Base-by-base conservation (phyloP, 345 rosid species). In the Moringa oleifera region DNA sequence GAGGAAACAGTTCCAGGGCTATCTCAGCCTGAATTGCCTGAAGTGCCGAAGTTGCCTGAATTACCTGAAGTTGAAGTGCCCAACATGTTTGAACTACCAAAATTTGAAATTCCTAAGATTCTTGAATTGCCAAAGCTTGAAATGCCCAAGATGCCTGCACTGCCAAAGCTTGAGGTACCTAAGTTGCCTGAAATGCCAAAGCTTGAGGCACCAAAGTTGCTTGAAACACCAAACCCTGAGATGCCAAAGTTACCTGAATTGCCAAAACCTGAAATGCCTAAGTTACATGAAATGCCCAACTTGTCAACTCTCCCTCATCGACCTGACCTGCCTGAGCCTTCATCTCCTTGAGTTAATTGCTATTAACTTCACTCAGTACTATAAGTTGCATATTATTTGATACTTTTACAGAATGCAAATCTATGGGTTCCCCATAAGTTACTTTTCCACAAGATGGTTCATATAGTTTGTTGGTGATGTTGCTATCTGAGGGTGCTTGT, bases 21-120 rank as follows among this genome's bases (percentile, higher is more conserved):
- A 17, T 77, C 77, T 21, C 56, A 71, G 47, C 76, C 70, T 20
- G 79, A 75, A 58, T 7, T 75, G 28, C 79, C 79, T 0, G 64
- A 64, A 58, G 0, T 51, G 0, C 72, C 75, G 0, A 69, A 67
- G 20, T 11, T 70, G 16, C 75, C 77, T 0, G 70, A 73, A 45
- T 2, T 64, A 3, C 25, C 57, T 0, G 58, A 68, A 12, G 70
- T 74, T 0, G 70, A 73, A 45, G 1, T 59, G 3, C 25, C 57
- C 0, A 62, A 68, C 5, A 2, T 66, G 0, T 70, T 66, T 0
- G 71, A 68, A 7, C 7, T 63, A 8, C 64, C 61, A 2, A 66
- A 67, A 50, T 71, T 68, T 0, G 67, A 71, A 12, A 0, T 52
- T 0, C 68, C 77, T 0, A 73, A 63, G 19, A 0, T 55, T 2